phyloP scores from a whole-genome alignment of 495 filamentous ascomycete genomes.

The Daldinia childiae region DNA sequence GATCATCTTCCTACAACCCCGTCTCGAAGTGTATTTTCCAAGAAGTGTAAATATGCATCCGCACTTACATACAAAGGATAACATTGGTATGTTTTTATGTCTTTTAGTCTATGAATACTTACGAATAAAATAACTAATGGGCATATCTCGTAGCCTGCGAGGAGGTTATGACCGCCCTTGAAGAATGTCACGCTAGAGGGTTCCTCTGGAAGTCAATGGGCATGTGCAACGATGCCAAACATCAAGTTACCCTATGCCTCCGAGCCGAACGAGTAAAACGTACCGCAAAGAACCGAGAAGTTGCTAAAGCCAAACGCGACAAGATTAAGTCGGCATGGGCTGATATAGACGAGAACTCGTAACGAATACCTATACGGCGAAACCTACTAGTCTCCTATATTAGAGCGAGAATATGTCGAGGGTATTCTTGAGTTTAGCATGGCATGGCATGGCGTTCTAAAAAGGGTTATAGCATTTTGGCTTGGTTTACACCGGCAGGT shows the following conservation, averaged over 20 bases:
- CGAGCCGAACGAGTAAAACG: constrained; percentile 78
- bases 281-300: constrained; percentile 77
- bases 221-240: constrained; percentile 88
- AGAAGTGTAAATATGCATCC: constrained; percentile 81
- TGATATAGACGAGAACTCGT: constrained; percentile 81
- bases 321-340: constrained; percentile 79
- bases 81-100: constrained; percentile 68
- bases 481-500: constrained; percentile 1
- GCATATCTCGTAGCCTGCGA: constrained; percentile 74
- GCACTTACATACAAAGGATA: constrained; percentile 91
- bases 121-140: constrained; percentile 6
- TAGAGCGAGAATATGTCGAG: background rate
- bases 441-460: constrained; percentile 35
- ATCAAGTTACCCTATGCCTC: constrained; percentile 82
- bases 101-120: background rate
- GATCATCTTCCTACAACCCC: constrained; percentile 7
- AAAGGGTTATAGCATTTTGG: constrained; percentile 12
- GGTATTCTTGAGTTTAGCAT: background rate
- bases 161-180: constrained; percentile 89
- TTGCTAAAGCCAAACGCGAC: constrained; percentile 71
- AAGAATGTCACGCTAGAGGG: constrained; percentile 92
- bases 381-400: background rate
- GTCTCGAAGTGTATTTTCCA: background rate
- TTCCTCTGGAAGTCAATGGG: constrained; percentile 90
- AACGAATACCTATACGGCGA: constrained; percentile 33